Evolutionary conservation across 371 early-diverging fungal species (phyloP), one percentile per base, ranked within the genome.

Genomic region (Sporodiniella umbellata): DNA sequence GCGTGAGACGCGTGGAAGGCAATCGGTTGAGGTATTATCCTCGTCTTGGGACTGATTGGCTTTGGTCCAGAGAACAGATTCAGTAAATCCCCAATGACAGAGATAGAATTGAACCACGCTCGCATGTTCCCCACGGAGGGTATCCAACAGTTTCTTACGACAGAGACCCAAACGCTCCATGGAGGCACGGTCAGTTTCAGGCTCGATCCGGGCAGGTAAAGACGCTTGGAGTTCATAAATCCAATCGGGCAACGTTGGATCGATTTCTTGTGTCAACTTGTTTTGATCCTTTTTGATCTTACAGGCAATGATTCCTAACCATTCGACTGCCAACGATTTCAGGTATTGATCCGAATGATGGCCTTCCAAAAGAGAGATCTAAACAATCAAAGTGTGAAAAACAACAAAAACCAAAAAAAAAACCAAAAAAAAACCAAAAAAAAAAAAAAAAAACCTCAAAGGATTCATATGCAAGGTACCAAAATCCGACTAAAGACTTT

Each of bases 261-360:
- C 42, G 7, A 23, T 7, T 14, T 40, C 46, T 8, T 62, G 66
- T 4, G 62, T 37, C 0, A 66, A 26, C 18, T 8, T 44, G 21
- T 62, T 61, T 21, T 58, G 61, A 4, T 70, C 58, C 0, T 53
- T 51, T 45, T 79, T 79, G 37, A 85, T 72, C 42, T 63, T 72
- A 8, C 82, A 67, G 1, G 83, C 80, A 28, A 90, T 78, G 4
- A 60, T 71, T 0, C 92, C 93, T 1, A 91, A 66, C 64, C 81
- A 84, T 33, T 94, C 92, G 4, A 93, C 75, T 4, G 92, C 90
- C 51, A 94, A 58, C 0, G 75, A 60, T 43, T 83, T 82, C 4
- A 85, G 54, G n/a, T 71, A 66, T 1, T 68, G 57, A 42, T 89
- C 90, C 0, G 81, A 58, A 37, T 79, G 80, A 8, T 70, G 59